Evolutionary conservation across 139 green algal species (phyloP), one percentile per base, ranked within the genome.

Genomic region (Picochlorum sp.): DNA sequence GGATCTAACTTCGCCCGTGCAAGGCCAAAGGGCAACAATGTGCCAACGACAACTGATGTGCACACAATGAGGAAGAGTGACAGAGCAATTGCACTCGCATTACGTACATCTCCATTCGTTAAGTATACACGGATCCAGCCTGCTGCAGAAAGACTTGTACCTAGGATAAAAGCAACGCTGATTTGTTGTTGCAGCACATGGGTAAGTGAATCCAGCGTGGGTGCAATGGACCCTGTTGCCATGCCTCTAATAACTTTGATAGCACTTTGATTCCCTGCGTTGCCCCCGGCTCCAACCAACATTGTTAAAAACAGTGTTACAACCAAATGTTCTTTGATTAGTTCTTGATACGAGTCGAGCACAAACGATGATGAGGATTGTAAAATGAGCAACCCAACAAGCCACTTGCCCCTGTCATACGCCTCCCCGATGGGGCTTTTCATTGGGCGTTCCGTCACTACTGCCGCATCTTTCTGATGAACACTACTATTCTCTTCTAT

Each of bases 301-400:
- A 95, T 96, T 21, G 90, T 96, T 13, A 97, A 77, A 61, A 96
- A 97, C 13, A 97, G 72, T 1, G 89, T 96, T 14, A 97, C 81
- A 21, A 95, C 86, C 24, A 95, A 56, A 73, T 95, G 86, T 1
- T 94, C 80, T 21, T 76, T 74, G 3, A 91, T 60, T 14, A 94
- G 72, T 44, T 83, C 67, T 47, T 80, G 66, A 63, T 94, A 95
- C 5, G 64, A 65, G 37, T 92, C 82, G 21, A 97, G 76, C 50
- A 97, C 84, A 58, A 95, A 82, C 5, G 71, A 86, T 0, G 75
- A 88, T 2, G 69, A 85, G 11, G 68, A 85, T 63, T 97, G 90
- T 52, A 92, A 59, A 20, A 93, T 78, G 4, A 96, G 71, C 15
- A 94, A 72, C 2, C 84, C 87, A 49, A 92, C 41, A 49, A 96